Base-by-base conservation (phyloP, 495 filamentous ascomycete species). In the Trichoderma parareesei region DNA sequence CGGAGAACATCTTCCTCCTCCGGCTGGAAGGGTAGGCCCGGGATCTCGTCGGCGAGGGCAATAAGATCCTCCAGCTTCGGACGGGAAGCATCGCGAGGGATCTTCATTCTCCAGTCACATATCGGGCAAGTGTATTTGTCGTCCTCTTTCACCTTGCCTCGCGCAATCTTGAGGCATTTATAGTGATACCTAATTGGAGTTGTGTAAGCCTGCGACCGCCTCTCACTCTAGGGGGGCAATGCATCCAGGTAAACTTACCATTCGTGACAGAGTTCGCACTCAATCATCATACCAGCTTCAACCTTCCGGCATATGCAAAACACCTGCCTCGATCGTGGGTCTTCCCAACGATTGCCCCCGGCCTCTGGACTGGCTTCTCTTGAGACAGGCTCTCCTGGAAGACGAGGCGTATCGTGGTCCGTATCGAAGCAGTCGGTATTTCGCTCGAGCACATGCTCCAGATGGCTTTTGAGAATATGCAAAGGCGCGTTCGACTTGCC, bases 271-370 rank as follows among this genome's bases (percentile, higher is more conserved):
- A 96, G 79, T 74, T 97, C 93, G 76, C 94, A 99, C 73, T 99
- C 94, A 68, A 99, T 97, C 94, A 99, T 99, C 89, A 97, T 93
- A 33, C 94, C 94, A 43, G 93, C 91, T 74, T 99, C 94, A 18
- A 88, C 86, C 65, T 87, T 88, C 64, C 94, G 87, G 75, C 94
- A 99, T 69, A 99, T 96, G 76, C 94, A 99, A 75, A 98, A 99
- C 4, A 97, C 93, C 74, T 97, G 93, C 48, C 90, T 70, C 61
- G 80, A 78, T 61, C 75, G 70, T 7, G 79, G 76, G 20, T 83
- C 80, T 42, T 83, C 81, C 77, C 79, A 83, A 38, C 75, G 72
- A 53, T 74, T 74, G 8, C 73, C 74, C 20, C 83, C 76, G 14
- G 88, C 88, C 33, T 85, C 84, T 0, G 92, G 92, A 44, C 85